These are phyloP conservation scores for Moricandia moricandioides DNA, from an alignment of 345 rosid genomes.

Conservation along the genomic window DNA sequence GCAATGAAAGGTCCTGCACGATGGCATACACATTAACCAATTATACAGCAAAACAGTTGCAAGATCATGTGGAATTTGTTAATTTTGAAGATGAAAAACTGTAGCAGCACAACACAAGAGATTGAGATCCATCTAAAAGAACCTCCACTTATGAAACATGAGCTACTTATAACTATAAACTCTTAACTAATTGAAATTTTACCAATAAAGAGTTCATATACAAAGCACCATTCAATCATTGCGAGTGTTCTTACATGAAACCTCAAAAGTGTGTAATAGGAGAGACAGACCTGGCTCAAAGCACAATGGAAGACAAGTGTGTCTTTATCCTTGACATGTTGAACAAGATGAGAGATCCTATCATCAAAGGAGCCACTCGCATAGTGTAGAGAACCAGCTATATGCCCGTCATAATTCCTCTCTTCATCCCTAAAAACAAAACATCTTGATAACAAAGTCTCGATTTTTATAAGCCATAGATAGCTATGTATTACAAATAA, in stretches of 20 bases:
- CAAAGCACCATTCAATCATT: neutral
- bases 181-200: neutral
- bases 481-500: neutral
- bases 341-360: slow-evolving; percentile 73
- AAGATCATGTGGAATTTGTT: neutral
- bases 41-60: neutral
- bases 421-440: slow-evolving; percentile 60
- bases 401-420: slow-evolving; percentile 94
- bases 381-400: slow-evolving; percentile 82
- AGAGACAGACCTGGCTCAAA: slow-evolving; percentile 71
- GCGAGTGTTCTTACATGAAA: neutral
- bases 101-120: neutral
- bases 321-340: slow-evolving; percentile 76
- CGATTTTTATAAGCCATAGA: neutral
- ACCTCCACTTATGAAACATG: too few relatives aligned
- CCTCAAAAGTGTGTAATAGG: neutral
- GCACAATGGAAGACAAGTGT: slow-evolving; percentile 97
- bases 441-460: neutral
- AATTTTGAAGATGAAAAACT: neutral
- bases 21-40: slow-evolving; percentile 1
- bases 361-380: slow-evolving; percentile 68
- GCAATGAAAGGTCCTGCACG: neutral
- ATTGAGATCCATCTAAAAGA: neutral
- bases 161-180: too few relatives aligned
- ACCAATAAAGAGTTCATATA: neutral